Evolutionary conservation across 2,329 filamentous ascomycete genomes (phyloP), one percentile per base, ranked within the genome.

Genomic region (Colletotrichum sp.): DNA sequence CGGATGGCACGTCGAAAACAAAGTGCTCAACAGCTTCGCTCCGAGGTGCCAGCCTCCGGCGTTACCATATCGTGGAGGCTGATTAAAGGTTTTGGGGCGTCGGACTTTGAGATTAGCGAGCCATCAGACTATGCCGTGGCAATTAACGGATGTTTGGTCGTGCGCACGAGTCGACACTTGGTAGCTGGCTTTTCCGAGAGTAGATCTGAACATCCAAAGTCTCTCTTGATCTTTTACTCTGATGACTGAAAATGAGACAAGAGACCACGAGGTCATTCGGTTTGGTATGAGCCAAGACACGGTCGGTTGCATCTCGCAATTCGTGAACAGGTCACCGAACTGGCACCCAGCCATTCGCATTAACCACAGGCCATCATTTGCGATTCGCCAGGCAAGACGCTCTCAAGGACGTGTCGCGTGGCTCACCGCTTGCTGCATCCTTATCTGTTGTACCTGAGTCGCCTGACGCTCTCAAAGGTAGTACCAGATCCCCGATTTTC

Each of bases 371-470:
- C 13, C n/a, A 34, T 73, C 16, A 27, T 28, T 63, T 44, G 27
- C 55, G 48, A 48, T 22, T 22, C 44, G 44, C 44, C 44, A 22
- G n/a, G n/a, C 27, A 27, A 13, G 34, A 15, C 27, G 44, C 30
- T 64, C 32, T 5, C 12, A 22, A 27, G 15, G 44, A 34, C 39
- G 73, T 75, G 63, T 73, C 70, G 73, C 73, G 70, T 75, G 73
- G 70, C 30, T 75, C 70, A 72, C 44, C 64, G 70, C 73, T 39
- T 30, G 73, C 63, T 63, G 34, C 44, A 32, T 68, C 44, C 64
- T 75, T 75, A 73, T 75, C 63, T 73, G 25, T 27, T 67, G 11
- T 64, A 16, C 57, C 73, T 30, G 27, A 57, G 64, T 75, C 73
- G 73, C 52, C 57, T 75, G 73, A 75, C 64, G 27, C 60, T 30